These are phyloP conservation scores for Poteriospumella lacustris DNA, from an alignment of 108 stramenopile genomes.

Conservation along the genomic window DNA sequence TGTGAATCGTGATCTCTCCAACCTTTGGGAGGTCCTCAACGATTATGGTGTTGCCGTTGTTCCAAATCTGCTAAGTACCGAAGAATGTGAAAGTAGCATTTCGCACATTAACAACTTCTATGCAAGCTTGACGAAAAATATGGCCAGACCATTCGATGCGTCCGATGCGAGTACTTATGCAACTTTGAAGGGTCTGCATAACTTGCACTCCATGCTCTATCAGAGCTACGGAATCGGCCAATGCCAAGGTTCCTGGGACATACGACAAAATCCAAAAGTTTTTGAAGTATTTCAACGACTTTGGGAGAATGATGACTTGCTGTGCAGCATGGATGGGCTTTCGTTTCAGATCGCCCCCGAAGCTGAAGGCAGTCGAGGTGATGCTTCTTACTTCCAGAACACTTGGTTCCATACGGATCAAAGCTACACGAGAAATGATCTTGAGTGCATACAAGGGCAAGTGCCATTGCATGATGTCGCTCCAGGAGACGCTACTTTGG, in stretches of 20 bases:
- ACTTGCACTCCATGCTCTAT: background rate
- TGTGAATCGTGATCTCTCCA: too few relatives aligned
- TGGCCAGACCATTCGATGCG: background rate
- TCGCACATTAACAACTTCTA: background rate
- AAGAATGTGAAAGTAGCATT: background rate
- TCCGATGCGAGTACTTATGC: background rate
- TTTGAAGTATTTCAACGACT: background rate
- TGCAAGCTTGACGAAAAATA: background rate
- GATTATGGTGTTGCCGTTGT: background rate
- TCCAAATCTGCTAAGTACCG: background rate
- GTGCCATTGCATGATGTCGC: background rate
- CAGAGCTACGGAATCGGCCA: background rate
- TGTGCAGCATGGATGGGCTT: background rate
- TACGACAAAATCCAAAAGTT: background rate
- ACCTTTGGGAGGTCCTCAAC: background rate
- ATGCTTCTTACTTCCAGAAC: background rate
- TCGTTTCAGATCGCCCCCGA: background rate
- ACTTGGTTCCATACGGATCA: background rate
- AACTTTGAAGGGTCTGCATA: background rate
- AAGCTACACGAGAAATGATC: background rate
- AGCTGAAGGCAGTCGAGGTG: background rate
- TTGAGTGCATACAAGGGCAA: background rate
- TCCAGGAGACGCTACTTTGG: background rate
- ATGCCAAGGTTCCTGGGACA: background rate
- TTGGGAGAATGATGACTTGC: background rate